Percentiles rank a stretch among this genome's conserved stretches.
These are phyloP conservation scores for Backusella circina DNA, from an alignment of 192 early-diverging fungal genomes.

Conservation along the genomic window DNA sequence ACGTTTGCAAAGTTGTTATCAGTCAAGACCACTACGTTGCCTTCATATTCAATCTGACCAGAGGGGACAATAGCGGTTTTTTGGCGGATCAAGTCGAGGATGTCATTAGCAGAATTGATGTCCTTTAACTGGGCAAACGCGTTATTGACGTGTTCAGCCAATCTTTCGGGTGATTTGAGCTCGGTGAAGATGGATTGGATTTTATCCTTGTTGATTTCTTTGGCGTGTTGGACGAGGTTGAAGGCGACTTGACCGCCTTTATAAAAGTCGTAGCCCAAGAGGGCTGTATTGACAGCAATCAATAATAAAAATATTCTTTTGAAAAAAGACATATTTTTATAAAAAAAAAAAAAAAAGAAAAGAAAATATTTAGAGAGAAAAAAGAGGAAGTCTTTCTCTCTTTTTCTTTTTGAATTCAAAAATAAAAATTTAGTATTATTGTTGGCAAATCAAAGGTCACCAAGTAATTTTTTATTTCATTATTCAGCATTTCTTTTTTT, in stretches of 20 bases:
- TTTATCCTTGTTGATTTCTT: conserved; percentile 28
- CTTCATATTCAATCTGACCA: conserved; percentile 10
- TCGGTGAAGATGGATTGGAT: conserved; percentile 12
- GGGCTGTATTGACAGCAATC: conserved; percentile 21
- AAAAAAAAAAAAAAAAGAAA: background rate
- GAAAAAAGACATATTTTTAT: conserved; percentile 28
- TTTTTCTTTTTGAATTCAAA: background rate
- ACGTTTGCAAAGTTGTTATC: conserved; percentile 59
- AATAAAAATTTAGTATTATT: background rate
- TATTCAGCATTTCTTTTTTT: conserved; percentile 3
- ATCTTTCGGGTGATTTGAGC: conserved; percentile 23
- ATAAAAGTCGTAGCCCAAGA: conserved; percentile 31
- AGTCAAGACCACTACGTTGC: conserved; percentile 52
- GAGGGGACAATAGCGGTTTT: conserved; percentile 8
- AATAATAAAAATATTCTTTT: conserved; percentile 34
- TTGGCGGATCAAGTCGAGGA: conserved; percentile 15
- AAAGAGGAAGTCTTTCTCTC: background rate
- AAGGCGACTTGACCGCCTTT: conserved; percentile 27
- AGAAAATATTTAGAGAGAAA: conserved; percentile 8
- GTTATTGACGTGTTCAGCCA: conserved; percentile 26
- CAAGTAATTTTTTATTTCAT: background rate
- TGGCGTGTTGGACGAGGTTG: conserved; percentile 29
- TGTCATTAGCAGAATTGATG: conserved; percentile 23
- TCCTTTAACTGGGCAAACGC: conserved; percentile 34
- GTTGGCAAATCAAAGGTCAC: conserved; percentile 2